phyloP scores from a whole-genome alignment of 768 basidiomycete genomes.

The Lactarius akahatsu region DNA sequence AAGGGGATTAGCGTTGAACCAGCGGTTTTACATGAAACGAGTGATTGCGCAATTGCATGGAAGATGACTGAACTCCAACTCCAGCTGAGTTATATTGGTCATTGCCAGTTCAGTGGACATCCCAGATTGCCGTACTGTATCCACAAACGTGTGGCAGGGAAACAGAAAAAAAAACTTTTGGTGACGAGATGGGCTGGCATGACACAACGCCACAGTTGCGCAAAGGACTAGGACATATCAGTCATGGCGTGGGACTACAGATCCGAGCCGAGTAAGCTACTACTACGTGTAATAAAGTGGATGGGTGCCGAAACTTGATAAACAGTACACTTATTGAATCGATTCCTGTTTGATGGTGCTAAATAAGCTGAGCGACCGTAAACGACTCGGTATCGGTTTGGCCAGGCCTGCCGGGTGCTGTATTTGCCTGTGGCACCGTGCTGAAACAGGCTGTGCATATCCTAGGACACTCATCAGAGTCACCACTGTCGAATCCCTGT shows the following conservation, averaged over 20 bases:
- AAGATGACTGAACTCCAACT: not conserved
- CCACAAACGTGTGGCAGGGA: conserved; percentile 11
- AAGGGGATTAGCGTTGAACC: not conserved
- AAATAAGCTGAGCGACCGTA: not conserved
- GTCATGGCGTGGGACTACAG: not conserved
- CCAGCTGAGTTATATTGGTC: not conserved
- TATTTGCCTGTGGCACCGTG: not conserved
- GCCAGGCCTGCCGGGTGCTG: no score
- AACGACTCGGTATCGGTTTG: no score
- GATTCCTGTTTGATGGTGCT: not conserved
- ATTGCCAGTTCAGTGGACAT: not conserved
- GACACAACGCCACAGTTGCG: conserved; percentile 7
- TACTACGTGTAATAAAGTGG: not conserved
- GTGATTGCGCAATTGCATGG: not conserved
- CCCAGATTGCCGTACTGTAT: conserved; percentile 3
- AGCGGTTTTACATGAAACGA: not conserved
- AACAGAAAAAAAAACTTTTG: not conserved
- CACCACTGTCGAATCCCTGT: not conserved
- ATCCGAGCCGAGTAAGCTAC: not conserved
- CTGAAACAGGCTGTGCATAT: conserved; percentile 1
- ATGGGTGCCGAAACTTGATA: not conserved
- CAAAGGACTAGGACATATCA: not conserved
- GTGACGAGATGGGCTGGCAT: conserved; percentile 1
- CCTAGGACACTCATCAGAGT: not conserved
- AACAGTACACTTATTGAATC: not conserved